Conservation (phyloP, 2,329 filamentous ascomycete genomes). For the Epichloe sylvatica region DNA sequence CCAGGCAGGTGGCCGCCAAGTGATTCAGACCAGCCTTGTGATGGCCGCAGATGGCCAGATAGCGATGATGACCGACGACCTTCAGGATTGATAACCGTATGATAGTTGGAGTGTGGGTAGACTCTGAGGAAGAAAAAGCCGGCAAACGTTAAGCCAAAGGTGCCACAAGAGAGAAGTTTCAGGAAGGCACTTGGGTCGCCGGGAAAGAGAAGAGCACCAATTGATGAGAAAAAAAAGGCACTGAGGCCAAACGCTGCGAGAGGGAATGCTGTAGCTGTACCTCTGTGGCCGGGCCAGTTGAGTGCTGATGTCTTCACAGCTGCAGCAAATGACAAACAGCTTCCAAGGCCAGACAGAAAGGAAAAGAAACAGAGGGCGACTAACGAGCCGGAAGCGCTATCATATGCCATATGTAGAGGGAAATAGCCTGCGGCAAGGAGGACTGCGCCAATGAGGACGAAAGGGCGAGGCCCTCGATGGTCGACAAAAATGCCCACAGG, state of each 20-base stretch:
- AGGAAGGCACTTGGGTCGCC: conserved; percentile 74
- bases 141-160: conserved; percentile 57
- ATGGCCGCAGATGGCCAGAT: background rate
- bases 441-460: conserved; percentile 61
- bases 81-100: conserved; percentile 33
- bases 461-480: conserved; percentile 61
- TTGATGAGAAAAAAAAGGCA: conserved; percentile 90
- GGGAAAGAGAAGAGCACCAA: conserved; percentile 65
- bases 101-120: conserved; percentile 42
- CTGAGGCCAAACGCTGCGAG: conserved; percentile 86
- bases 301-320: conserved; percentile 75
- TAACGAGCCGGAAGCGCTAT: conserved; percentile 47
- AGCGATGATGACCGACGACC: conserved; percentile 1
- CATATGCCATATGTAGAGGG: conserved; percentile 67
- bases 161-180: conserved; percentile 65
- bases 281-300: conserved; percentile 83
- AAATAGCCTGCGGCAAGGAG: conserved; percentile 71
- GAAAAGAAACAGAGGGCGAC: conserved; percentile 63
- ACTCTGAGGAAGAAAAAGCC: conserved; percentile 79
- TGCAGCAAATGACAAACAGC: conserved; percentile 80
- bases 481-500: conserved; percentile 84
- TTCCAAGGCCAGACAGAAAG: conserved; percentile 74
- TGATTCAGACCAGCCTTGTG: background rate
- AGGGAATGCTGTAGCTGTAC: conserved; percentile 88
- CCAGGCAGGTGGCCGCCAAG: conserved; percentile 21